phyloP scores from a whole-genome alignment of 2,329 filamentous ascomycete species.

The Ascochyta lentis region DNA sequence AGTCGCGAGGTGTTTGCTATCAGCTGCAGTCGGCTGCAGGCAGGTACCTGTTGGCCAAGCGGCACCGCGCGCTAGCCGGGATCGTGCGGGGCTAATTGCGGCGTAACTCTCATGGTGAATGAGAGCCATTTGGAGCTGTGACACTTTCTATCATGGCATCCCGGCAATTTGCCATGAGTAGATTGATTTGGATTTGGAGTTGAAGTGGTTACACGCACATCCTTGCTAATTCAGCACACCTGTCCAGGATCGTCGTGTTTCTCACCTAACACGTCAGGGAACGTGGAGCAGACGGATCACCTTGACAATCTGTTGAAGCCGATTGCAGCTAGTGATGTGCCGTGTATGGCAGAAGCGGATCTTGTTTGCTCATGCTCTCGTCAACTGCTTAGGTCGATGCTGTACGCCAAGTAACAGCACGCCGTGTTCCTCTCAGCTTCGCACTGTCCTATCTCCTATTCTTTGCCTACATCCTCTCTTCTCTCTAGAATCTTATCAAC shows the following conservation, averaged over 20 bases:
- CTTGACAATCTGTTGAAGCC: neutral
- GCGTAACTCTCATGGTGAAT: constrained; percentile 6
- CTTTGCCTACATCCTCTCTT: constrained; percentile 58
- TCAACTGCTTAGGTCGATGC: neutral
- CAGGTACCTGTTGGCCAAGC: neutral
- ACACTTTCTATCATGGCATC: neutral
- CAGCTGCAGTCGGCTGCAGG: neutral
- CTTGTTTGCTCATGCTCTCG: neutral
- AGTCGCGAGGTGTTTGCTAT: constrained; percentile 4
- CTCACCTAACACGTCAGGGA: neutral
- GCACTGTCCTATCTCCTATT: constrained; percentile 30
- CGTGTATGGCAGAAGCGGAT: neutral
- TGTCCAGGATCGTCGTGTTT: neutral
- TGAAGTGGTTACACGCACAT: no score
- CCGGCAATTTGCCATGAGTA: no score
- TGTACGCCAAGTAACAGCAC: neutral
- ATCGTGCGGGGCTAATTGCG: constrained; percentile 2
- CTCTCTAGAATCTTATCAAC: constrained; percentile 84
- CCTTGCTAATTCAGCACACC: no score
- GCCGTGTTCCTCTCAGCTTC: neutral
- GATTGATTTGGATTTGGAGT: no score
- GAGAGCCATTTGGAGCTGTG: neutral
- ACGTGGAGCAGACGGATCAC: neutral
- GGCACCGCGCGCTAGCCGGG: constrained; percentile 9
- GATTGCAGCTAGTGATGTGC: neutral